phyloP scores from a whole-genome alignment of 2,329 filamentous ascomycete genomes.

The Myriangium duriaei region DNA sequence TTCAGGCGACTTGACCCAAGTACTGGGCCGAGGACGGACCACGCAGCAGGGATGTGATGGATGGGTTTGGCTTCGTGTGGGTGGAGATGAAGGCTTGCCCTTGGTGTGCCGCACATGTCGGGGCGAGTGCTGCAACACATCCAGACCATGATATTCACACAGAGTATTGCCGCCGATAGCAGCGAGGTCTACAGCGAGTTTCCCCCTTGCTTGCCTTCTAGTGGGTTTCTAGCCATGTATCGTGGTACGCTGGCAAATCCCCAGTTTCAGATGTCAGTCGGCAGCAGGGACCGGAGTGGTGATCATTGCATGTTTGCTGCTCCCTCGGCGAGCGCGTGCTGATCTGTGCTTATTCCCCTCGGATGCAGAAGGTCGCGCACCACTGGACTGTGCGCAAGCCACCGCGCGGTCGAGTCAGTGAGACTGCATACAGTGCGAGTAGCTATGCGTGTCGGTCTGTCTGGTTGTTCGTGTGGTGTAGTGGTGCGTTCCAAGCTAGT shows the following conservation, averaged over 20 bases:
- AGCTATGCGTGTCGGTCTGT: too few species aligned
- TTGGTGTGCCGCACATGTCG: background rate
- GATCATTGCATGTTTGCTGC: background rate
- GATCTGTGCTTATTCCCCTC: slow-evolving; percentile 4
- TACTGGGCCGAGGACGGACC: too few species aligned
- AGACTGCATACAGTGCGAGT: slow-evolving; percentile 5
- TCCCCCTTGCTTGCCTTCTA: too few species aligned
- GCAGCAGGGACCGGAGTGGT: background rate
- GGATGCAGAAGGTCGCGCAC: slow-evolving; percentile 8
- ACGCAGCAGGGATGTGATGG: too few species aligned
- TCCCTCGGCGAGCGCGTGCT: background rate
- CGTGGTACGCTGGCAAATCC: slow-evolving; percentile 5
- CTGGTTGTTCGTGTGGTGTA: background rate
- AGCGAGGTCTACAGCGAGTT: too few species aligned
- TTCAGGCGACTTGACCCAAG: too few species aligned
- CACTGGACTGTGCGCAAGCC: slow-evolving; percentile 9
- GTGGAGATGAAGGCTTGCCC: background rate
- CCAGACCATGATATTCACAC: too few species aligned
- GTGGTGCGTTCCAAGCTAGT: background rate
- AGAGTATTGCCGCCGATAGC: too few species aligned
- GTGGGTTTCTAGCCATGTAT: slow-evolving; percentile 6
- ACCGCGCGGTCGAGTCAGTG: slow-evolving; percentile 8
- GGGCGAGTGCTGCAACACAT: background rate
- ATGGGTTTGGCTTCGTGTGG: background rate
- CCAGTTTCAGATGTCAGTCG: slow-evolving; percentile 8